These are phyloP conservation scores for Zanthoxylum bungeanum DNA, from an alignment of 345 rosid genomes.

Conservation along the genomic window DNA sequence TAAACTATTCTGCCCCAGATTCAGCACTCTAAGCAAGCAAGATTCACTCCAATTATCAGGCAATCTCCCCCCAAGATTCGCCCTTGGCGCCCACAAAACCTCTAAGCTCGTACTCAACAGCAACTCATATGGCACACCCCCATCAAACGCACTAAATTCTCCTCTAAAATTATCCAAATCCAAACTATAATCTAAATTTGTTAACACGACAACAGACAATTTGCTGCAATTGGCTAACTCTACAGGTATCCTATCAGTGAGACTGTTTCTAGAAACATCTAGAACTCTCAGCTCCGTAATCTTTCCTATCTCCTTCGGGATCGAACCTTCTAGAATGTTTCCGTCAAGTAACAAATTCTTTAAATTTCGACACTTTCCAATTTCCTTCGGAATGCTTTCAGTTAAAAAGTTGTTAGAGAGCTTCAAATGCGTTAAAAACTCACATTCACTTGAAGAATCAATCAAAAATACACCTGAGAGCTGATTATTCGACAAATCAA, in stretches of 20 bases:
- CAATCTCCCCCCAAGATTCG: constrained; percentile 54
- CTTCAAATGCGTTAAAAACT: constrained; percentile 43
- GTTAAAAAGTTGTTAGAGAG: constrained; percentile 48
- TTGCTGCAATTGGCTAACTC: constrained; percentile 47
- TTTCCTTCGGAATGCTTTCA: constrained; percentile 39
- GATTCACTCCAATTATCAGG: constrained; percentile 38
- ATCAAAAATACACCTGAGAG: constrained; percentile 34
- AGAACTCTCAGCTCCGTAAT: constrained; percentile 50
- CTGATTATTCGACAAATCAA: constrained; percentile 57
- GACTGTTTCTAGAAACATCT: constrained; percentile 62
- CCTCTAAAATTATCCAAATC: constrained; percentile 11
- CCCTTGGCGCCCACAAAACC: constrained; percentile 75
- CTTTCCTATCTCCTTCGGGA: constrained; percentile 55
- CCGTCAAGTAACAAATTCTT: constrained; percentile 53
- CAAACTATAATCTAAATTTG: constrained; percentile 38
- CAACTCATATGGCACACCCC: constrained; percentile 40
- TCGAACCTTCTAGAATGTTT: constrained; percentile 46
- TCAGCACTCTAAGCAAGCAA: constrained; percentile 52
- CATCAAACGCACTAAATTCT: constrained; percentile 62
- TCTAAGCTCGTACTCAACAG: constrained; percentile 35
- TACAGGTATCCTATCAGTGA: constrained; percentile 44
- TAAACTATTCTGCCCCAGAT: constrained; percentile 50
- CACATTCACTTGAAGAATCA: constrained; percentile 27
- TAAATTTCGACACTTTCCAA: constrained; percentile 46
- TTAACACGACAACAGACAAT: constrained; percentile 44